Conservation (phyloP, 495 filamentous ascomycete genomes). For the Annulohypoxylon stygium region DNA sequence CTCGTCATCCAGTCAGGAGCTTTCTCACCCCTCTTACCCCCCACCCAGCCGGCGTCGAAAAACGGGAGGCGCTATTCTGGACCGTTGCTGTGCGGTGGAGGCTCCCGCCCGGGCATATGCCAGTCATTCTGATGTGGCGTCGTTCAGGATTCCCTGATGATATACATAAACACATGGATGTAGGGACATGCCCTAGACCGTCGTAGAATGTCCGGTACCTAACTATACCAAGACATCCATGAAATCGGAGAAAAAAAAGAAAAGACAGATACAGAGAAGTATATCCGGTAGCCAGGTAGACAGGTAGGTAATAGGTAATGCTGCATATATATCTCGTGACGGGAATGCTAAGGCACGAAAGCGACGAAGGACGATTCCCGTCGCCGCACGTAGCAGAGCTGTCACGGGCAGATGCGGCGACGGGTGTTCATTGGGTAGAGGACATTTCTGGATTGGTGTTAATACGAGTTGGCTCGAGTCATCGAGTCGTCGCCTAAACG, state of each 20-base stretch:
- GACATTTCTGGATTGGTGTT: conserved; percentile 34
- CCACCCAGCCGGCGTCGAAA: conserved; percentile 8
- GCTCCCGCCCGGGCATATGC: conserved; percentile 45
- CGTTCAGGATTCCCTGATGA: conserved; percentile 39
- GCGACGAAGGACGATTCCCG: conserved; percentile 11
- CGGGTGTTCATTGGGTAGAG: conserved; percentile 3
- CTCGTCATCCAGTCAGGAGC: conserved; percentile 14
- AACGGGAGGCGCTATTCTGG: conserved; percentile 32
- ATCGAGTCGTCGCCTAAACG: conserved; percentile 30
- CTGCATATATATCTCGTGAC: conserved; percentile 23
- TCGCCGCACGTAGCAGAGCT: conserved; percentile 23
- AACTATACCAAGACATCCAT: not conserved
- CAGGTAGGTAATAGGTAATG: not conserved
- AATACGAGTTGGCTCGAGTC: conserved; percentile 43
- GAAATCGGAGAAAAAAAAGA: not conserved
- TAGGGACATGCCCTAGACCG: conserved; percentile 3
- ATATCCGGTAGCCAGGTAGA: not conserved
- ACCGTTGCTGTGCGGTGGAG: conserved; percentile 37
- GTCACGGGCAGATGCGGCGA: conserved; percentile 34
- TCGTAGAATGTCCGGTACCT: not conserved
- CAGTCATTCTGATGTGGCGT: conserved; percentile 46
- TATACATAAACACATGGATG: conserved; percentile 31
- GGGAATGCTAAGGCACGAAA: not conserved
- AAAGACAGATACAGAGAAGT: not conserved
- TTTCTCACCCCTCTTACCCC: conserved; percentile 12